Evolutionary conservation across 176 grass and related monocot species (phyloP).

Genomic region (Puccinellia tenuiflora): DNA sequence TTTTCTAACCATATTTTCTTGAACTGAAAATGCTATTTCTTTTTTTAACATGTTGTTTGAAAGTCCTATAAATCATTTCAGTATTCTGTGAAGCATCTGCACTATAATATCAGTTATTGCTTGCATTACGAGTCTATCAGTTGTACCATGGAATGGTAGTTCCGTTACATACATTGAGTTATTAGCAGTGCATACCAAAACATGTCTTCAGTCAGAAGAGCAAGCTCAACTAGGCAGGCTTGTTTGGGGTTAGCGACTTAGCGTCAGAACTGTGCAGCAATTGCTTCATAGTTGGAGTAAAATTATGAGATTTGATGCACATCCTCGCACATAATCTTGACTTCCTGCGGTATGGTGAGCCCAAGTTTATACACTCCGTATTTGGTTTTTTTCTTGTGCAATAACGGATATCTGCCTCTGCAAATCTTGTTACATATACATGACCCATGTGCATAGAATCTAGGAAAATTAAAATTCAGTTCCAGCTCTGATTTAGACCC

Average conservation of each 20-base stretch:
- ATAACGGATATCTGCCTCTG: not conserved
- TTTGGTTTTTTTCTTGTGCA: not conserved
- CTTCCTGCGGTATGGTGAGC: not conserved
- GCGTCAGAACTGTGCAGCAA: not conserved
- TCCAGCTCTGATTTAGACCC: not conserved
- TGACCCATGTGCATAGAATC: not conserved
- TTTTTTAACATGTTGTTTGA: not conserved
- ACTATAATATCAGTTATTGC: not conserved
- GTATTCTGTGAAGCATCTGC: not conserved
- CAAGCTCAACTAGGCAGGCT: not conserved
- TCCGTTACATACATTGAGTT: not conserved
- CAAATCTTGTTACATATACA: not conserved
- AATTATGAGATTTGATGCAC: not conserved
- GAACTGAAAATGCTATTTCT: not conserved
- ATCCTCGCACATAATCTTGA: not conserved
- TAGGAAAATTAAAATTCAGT: not conserved
- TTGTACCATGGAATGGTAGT: not conserved
- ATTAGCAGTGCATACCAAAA: constrained; percentile 5
- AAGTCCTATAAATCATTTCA: not conserved
- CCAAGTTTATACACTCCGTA: not conserved
- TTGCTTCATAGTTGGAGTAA: not conserved
- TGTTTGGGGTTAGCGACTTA: not conserved
- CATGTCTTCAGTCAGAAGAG: not conserved
- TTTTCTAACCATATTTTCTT: not conserved
- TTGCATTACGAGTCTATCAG: not conserved